Percentiles rank a stretch among this genome's conserved stretches.
Conservation (phyloP, 352 stramenopile genomes). For the Pelagophyceae sp. region DNA sequence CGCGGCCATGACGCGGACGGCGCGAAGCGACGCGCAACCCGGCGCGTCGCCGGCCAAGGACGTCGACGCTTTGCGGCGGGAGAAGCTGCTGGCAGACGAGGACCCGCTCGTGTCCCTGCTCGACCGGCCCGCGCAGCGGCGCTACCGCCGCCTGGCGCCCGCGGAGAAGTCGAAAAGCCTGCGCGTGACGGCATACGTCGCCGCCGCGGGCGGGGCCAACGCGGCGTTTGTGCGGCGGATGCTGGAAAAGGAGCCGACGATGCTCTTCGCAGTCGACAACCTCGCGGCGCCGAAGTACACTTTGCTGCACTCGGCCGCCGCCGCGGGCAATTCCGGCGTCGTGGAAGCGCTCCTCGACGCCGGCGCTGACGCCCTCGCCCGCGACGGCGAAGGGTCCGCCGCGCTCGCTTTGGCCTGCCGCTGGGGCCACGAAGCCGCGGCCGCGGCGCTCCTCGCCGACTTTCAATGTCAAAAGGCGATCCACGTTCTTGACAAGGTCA, state of each 20-base stretch:
- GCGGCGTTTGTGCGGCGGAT: not conserved
- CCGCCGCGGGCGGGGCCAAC: no score
- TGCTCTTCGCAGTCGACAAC: not conserved
- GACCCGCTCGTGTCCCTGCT: not conserved
- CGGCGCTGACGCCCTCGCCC: not conserved
- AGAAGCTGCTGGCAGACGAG: no score
- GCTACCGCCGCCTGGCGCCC: not conserved
- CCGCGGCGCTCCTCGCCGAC: not conserved
- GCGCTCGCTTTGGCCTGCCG: not conserved
- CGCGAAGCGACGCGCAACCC: no score
- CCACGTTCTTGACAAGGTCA: not conserved
- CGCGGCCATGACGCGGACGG: not conserved
- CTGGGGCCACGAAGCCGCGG: not conserved
- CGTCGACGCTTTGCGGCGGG: not conserved
- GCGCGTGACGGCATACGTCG: not conserved
- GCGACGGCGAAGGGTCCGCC: not conserved
- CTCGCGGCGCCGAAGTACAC: not conserved
- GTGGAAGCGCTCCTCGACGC: not conserved
- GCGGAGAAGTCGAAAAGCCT: not conserved
- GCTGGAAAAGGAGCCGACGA: not conserved
- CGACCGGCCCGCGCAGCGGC: not conserved
- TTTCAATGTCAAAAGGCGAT: no score
- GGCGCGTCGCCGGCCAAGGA: not conserved
- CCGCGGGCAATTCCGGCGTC: not conserved
- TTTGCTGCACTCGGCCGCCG: not conserved